These are phyloP conservation scores for Camelina laxa DNA, from an alignment of 345 rosid species.

Conservation along the genomic window DNA sequence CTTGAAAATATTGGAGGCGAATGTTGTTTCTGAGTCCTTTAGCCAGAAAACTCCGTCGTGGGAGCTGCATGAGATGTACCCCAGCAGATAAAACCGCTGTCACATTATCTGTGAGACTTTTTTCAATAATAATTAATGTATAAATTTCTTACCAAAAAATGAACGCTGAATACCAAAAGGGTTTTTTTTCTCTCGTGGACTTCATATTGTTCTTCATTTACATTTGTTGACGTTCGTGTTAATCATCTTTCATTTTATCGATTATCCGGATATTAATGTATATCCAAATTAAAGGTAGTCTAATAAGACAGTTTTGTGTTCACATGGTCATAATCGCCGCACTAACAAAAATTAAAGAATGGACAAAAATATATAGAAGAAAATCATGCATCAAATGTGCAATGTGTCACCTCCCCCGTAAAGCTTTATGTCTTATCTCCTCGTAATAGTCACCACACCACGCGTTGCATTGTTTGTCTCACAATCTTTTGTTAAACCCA, in stretches of 20 bases:
- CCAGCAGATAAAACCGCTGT: constrained; percentile 10
- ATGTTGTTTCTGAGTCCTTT: constrained; percentile 59
- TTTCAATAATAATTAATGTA: too few relatives aligned
- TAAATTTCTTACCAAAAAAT: too few relatives aligned
- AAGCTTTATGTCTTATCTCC: neutral
- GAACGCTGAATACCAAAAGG: too few relatives aligned
- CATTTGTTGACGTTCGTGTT: too few relatives aligned
- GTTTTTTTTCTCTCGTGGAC: too few relatives aligned
- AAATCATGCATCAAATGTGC: neutral
- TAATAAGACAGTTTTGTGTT: too few relatives aligned
- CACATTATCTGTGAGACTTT: neutral
- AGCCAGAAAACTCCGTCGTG: constrained; percentile 65
- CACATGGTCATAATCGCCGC: too few relatives aligned
- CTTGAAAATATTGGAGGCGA: constrained; percentile 56
- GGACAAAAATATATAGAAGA: neutral
- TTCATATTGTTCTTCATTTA: too few relatives aligned
- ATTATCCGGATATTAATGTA: too few relatives aligned
- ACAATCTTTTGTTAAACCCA: neutral
- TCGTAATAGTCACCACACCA: neutral
- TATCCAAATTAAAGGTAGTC: too few relatives aligned
- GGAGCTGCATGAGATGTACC: constrained; percentile 37
- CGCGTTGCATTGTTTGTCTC: too few relatives aligned
- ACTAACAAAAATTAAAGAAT: neutral
- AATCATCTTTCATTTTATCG: too few relatives aligned
- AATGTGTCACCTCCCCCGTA: neutral